Evolutionary conservation across 257 asterid species (phyloP).

Genomic region (Marsdenia floribunda): DNA sequence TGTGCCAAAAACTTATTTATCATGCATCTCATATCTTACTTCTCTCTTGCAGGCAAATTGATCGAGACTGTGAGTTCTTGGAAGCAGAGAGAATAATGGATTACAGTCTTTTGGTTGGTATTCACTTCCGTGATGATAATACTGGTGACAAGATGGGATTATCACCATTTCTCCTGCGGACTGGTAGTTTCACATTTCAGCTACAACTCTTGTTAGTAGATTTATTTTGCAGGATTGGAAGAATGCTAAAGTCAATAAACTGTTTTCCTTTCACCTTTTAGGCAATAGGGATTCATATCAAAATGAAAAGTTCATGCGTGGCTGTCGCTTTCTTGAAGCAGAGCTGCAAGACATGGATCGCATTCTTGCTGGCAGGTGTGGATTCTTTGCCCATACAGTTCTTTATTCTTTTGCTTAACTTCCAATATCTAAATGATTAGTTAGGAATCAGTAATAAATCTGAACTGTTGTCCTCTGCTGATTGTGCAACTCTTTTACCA

Average conservation of each 20-base stretch:
- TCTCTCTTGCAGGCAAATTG: constrained; percentile 61
- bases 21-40: not conserved
- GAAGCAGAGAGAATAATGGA: constrained; percentile 92
- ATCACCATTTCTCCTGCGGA: constrained; percentile 72
- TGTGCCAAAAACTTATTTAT: not conserved
- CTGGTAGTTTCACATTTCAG: constrained; percentile 41
- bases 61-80: constrained; percentile 80
- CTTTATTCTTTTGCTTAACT: not conserved
- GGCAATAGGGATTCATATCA: constrained; percentile 70
- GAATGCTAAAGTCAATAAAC: constrained; percentile 16
- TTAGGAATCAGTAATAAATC: not conserved
- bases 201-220: not conserved
- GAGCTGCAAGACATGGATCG: constrained; percentile 94
- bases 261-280: constrained; percentile 38
- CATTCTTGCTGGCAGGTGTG: constrained; percentile 69
- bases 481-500: not conserved
- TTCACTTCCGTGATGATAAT: constrained; percentile 84
- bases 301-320: constrained; percentile 88
- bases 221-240: constrained; percentile 8
- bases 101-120: constrained; percentile 90
- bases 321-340: constrained; percentile 93
- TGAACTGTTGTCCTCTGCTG: not conserved
- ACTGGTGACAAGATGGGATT: constrained; percentile 88
- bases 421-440: not conserved
- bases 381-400: not conserved